A percentile compares a stretch with the other conserved stretches of the same genome.
These are phyloP conservation scores for Blastocystis sp. DNA, from an alignment of 352 stramenopile species.

Conservation along the genomic window DNA sequence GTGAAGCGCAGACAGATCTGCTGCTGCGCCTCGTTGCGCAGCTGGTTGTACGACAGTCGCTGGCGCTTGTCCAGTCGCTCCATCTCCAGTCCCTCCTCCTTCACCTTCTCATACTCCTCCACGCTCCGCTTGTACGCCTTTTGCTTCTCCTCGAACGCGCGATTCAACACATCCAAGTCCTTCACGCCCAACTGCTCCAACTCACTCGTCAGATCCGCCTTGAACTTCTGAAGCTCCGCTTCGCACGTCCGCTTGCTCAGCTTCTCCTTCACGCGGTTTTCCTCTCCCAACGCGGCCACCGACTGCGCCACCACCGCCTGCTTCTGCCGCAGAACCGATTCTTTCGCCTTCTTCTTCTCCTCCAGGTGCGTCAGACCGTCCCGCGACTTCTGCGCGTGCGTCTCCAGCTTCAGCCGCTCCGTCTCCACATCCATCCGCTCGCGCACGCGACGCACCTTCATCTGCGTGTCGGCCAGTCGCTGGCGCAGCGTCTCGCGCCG, in stretches of 20 bases:
- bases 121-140: conserved; percentile 37
- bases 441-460: background rate
- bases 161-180: conserved; percentile 9
- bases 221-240: conserved; percentile 59
- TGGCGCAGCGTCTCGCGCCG: background rate
- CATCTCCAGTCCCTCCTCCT: conserved; percentile 63
- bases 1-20: conserved; percentile 28
- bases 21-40: conserved; percentile 62
- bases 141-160: conserved; percentile 8
- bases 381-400: background rate
- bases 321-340: conserved; percentile 58
- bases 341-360: conserved; percentile 29
- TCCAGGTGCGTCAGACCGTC: conserved; percentile 25
- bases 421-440: background rate
- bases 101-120: conserved; percentile 58
- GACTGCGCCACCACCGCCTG: conserved; percentile 60
- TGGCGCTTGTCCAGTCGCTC: conserved; percentile 14
- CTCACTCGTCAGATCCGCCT: conserved; percentile 60
- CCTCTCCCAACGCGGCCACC: background rate
- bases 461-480: background rate
- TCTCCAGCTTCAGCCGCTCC: background rate
- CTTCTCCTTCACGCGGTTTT: conserved; percentile 61
- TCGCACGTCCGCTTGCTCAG: conserved; percentile 63
- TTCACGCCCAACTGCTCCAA: conserved; percentile 3
- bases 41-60: conserved; percentile 61